Evolutionary conservation across 345 rosid species (phyloP), one percentile per base, ranked within the genome.

Genomic region (Erucastrum elatum): DNA sequence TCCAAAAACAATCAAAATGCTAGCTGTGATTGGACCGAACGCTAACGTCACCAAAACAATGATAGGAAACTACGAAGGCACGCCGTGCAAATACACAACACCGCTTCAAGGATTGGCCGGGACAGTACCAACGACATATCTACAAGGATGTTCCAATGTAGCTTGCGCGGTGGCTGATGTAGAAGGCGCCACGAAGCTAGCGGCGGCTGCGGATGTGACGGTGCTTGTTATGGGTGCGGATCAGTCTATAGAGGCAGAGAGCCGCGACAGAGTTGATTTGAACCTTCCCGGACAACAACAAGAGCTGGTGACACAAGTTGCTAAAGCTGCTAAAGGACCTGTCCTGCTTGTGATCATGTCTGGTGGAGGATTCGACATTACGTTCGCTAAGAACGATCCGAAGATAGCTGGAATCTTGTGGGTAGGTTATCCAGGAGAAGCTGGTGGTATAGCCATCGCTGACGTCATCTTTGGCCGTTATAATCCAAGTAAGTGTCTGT

Each of bases 41-140:
- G 94, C 93, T 10, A 87, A 95, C 71, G 98, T 87, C 82, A 93
- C 99, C 3, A 87, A 89, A 62, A 90, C 96, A 37, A 95, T 95
- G 99, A 93, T 95, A 15, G 99, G 99, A 65, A 95, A 95, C 88
- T 95, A 93, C 31, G 96, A 85, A 87, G 98, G 98, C 66, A 85
- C 71, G 1, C 99, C 99, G 0, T 95, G 99, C 74, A 91, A 86
- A 46, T 95, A 95, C 75, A 90, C 89, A 25, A 88, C 96, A 0
- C 97, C 99, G 4, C 84, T 95, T 69, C 91, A 88, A 27, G 99
- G 98, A 31, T 75, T 95, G 21, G 71, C 94, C 3, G 86, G 82
- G 2, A 26, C 75, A 0, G 99, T 88, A 46, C 27, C 91, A 1
- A 85, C 97, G 3, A 82, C 84, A 0, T 95, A 89, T 46, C 68